Percentiles rank a stretch among this genome's conserved stretches.
These are phyloP conservation scores for Phoma herbarum DNA, from an alignment of 2,329 filamentous ascomycete species.

Conservation along the genomic window DNA sequence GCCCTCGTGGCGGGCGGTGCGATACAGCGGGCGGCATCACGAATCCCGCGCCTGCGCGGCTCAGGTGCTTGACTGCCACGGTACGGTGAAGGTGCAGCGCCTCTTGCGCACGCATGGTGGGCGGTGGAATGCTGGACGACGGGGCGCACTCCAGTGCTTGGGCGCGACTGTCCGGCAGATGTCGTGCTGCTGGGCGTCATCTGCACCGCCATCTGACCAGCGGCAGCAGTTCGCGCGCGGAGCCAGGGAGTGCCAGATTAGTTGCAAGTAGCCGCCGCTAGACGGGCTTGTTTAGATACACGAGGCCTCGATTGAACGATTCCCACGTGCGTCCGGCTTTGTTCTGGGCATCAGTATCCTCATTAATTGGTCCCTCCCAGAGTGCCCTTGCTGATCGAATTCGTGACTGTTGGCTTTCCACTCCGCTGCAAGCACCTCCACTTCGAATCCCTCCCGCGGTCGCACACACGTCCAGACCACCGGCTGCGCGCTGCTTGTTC, in stretches of 20 bases:
- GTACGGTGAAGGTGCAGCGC: conserved; percentile 22
- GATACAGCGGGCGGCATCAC: conserved; percentile 34
- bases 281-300: conserved; percentile 46
- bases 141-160: conserved; percentile 3
- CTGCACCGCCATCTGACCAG: conserved; percentile 27
- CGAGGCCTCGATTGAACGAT: conserved; percentile 52
- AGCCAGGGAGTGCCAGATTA: conserved; percentile 40
- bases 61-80: conserved; percentile 10
- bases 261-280: conserved; percentile 51
- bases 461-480: conserved; percentile 43
- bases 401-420: conserved; percentile 30
- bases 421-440: conserved; percentile 31
- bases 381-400: conserved; percentile 23
- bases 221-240: conserved; percentile 33
- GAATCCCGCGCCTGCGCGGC: conserved; percentile 9
- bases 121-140: conserved; percentile 24
- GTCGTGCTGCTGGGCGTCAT: conserved; percentile 24
- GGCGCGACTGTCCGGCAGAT: conserved; percentile 14
- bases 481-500: conserved; percentile 35
- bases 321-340: conserved; percentile 48
- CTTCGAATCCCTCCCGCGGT: conserved; percentile 36
- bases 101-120: conserved; percentile 15
- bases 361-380: conserved; percentile 42
- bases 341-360: conserved; percentile 35
- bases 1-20: conserved; percentile 40